A percentile compares a stretch with the other conserved stretches of the same genome.
These are phyloP conservation scores for Debaryomycetaceae sp. DNA, from an alignment of 1,139 yeast species.

Conservation along the genomic window DNA sequence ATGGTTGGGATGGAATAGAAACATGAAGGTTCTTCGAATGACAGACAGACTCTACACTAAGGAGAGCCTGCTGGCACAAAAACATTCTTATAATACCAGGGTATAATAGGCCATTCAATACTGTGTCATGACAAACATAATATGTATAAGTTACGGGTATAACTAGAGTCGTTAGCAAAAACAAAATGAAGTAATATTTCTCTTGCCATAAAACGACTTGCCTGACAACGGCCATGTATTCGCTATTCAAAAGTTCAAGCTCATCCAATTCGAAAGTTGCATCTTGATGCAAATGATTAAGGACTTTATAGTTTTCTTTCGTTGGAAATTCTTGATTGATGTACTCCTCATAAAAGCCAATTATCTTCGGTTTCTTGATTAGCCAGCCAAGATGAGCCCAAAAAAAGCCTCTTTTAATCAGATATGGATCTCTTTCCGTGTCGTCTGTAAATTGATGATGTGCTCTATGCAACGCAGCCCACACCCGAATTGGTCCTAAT, in stretches of 20 bases:
- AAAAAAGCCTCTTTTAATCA: constrained; percentile 53
- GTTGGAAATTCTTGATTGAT: constrained; percentile 44
- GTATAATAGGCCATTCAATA: constrained; percentile 54
- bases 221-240: constrained; percentile 16
- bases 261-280: constrained; percentile 29
- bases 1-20: constrained; percentile 51
- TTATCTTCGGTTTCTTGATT: constrained; percentile 47
- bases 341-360: constrained; percentile 31
- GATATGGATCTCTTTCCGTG: constrained; percentile 66
- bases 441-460: constrained; percentile 67
- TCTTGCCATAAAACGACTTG: constrained; percentile 59
- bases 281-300: constrained; percentile 17
- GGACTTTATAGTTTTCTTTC: constrained; percentile 3
- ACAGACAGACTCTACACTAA: constrained; percentile 58
- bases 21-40: constrained; percentile 47
- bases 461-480: constrained; percentile 67
- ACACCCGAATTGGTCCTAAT: constrained; percentile 57
- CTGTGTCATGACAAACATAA: constrained; percentile 37
- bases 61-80: constrained; percentile 54
- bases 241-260: constrained; percentile 14
- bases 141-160: constrained; percentile 49
- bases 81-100: constrained; percentile 61
- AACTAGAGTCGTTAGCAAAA: constrained; percentile 43
- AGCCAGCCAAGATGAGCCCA: constrained; percentile 70
- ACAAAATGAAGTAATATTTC: constrained; percentile 40